Percentiles rank a stretch among this genome's conserved stretches.
Conservation (phyloP, 805 yeast species). For the Candida golubevii region DNA sequence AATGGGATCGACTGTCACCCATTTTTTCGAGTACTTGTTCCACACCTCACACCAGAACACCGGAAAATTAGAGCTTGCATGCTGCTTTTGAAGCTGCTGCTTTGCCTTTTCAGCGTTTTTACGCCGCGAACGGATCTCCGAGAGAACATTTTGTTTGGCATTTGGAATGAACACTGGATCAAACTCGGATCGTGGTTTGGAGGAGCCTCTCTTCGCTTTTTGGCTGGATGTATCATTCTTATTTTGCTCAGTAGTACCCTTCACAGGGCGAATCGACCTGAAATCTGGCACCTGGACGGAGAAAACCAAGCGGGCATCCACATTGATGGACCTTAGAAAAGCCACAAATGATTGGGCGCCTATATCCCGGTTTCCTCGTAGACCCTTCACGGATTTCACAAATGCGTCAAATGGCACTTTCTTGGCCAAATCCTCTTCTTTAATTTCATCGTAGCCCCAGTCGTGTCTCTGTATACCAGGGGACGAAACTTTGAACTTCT, state of each 20-base stretch:
- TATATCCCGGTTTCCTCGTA: constrained; percentile 69
- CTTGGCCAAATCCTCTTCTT: constrained; percentile 2
- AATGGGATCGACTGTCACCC: constrained; percentile 87
- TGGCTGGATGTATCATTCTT: background rate
- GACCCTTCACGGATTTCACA: constrained; percentile 35
- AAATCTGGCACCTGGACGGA: constrained; percentile 90
- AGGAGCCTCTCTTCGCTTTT: background rate
- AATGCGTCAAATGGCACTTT: constrained; percentile 41
- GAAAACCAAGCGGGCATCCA: constrained; percentile 70
- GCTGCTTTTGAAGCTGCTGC: background rate
- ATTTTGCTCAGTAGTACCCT: constrained; percentile 1
- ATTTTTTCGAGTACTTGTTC: constrained; percentile 65
- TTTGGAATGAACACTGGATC: constrained; percentile 19
- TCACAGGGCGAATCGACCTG: constrained; percentile 13
- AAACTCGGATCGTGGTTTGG: constrained; percentile 12
- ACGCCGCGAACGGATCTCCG: constrained; percentile 4
- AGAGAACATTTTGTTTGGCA: constrained; percentile 12
- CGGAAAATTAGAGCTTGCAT: constrained; percentile 44
- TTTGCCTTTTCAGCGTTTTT: constrained; percentile 1
- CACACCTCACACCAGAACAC: constrained; percentile 93
- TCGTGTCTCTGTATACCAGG: constrained; percentile 34
- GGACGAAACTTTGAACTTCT: constrained; percentile 45
- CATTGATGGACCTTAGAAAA: constrained; percentile 61
- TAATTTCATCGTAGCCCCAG: constrained; percentile 27
- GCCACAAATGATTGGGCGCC: constrained; percentile 87